phyloP scores from a whole-genome alignment of 1,284 basidiomycete species.

The Gymnopus androsaceus region DNA sequence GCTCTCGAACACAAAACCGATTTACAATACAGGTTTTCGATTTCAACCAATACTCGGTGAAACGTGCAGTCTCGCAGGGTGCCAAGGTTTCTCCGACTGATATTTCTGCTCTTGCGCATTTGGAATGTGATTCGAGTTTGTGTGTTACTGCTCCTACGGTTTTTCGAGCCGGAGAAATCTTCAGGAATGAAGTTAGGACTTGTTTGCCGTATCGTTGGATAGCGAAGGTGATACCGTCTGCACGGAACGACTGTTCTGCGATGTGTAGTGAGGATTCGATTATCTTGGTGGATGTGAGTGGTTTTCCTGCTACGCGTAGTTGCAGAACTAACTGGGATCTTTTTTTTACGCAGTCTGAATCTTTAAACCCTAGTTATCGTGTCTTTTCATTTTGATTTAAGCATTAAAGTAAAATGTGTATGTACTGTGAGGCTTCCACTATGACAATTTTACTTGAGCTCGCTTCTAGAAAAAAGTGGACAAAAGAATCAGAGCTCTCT shows the following conservation, averaged over 20 bases:
- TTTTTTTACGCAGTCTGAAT: not conserved
- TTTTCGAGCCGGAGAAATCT: slow-evolving; percentile 7
- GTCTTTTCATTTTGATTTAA: slow-evolving; percentile 3
- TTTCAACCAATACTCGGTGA: slow-evolving; percentile 50
- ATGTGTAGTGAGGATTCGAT: slow-evolving; percentile 15
- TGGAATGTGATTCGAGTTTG: not conserved
- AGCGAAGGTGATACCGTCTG: not conserved
- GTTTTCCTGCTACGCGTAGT: not conserved
- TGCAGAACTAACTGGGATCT: not conserved
- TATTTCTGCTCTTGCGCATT: not conserved
- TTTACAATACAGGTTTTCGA: slow-evolving; percentile 39
- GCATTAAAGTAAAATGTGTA: too few relatives aligned
- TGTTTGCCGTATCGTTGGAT: slow-evolving; percentile 7
- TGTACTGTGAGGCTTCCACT: too few relatives aligned
- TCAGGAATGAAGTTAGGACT: slow-evolving; percentile 6
- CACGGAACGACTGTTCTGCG: not conserved
- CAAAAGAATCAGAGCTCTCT: too few relatives aligned
- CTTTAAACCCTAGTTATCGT: not conserved
- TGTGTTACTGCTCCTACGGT: slow-evolving; percentile 7
- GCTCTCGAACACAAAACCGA: slow-evolving; percentile 5
- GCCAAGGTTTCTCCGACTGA: not conserved
- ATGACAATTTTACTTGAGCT: too few relatives aligned
- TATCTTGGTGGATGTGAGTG: slow-evolving; percentile 7
- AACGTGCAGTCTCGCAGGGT: slow-evolving; percentile 24
- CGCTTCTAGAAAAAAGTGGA: too few relatives aligned